Evolutionary conservation across 495 filamentous ascomycete genomes (phyloP).

Genomic region (Aspergillus avenaceus): DNA sequence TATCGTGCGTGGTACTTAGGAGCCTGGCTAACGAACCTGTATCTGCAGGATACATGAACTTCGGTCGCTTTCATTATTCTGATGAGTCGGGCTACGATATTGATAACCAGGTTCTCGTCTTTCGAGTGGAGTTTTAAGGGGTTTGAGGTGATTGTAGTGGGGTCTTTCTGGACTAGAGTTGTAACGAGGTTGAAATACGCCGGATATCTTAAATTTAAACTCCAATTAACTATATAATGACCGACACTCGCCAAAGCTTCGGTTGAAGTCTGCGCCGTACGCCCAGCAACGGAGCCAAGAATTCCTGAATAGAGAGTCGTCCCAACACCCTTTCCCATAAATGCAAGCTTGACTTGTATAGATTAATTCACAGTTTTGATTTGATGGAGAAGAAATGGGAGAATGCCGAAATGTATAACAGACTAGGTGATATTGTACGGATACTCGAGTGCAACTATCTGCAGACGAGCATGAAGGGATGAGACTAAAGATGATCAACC

Average conservation of each 20-base stretch:
- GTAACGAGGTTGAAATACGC: background rate
- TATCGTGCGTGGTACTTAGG: no score
- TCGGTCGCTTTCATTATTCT: constrained; percentile 54
- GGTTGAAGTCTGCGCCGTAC: background rate
- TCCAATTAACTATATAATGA: background rate
- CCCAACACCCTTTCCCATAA: background rate
- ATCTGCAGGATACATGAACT: constrained; percentile 53
- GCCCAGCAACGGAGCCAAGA: background rate
- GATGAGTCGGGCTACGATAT: constrained; percentile 62
- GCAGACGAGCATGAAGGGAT: no score
- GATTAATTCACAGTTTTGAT: background rate
- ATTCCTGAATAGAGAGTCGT: no score
- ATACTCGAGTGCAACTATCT: no score
- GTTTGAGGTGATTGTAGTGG: background rate
- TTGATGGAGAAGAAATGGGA: no score
- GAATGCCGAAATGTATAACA: no score
- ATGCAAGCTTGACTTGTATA: background rate
- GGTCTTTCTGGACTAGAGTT: background rate
- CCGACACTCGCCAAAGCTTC: background rate
- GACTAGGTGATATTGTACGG: no score
- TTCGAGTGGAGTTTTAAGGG: constrained; percentile 56
- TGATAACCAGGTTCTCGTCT: constrained; percentile 68
- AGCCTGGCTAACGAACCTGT: background rate
- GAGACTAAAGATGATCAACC: no score
- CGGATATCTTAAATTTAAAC: no score